Conservation (phyloP, 805 yeast genomes). For the Myxozyma sirexii region DNA sequence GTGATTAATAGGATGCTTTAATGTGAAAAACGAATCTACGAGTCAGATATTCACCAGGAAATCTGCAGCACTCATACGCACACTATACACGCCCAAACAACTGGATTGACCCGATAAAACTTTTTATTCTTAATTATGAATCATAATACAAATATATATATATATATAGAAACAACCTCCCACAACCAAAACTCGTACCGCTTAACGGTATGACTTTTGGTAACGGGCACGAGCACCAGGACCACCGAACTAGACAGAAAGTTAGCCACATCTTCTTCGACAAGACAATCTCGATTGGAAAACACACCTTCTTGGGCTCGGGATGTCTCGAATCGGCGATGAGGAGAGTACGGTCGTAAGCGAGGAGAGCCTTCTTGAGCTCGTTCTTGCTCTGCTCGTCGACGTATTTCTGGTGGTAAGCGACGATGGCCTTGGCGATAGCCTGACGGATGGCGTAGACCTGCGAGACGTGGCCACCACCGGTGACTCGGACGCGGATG, state of each 20-base stretch:
- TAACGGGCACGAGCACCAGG: constrained; percentile 99
- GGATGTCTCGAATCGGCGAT: constrained; percentile 99
- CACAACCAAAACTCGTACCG: constrained; percentile 6
- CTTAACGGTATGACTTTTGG: constrained; percentile 99
- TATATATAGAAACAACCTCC: constrained; percentile 11
- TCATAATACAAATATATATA: constrained; percentile 19
- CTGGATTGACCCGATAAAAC: constrained; percentile 11
- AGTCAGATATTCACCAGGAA: too few relatives aligned
- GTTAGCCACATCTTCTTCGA: neutral
- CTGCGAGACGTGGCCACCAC: constrained; percentile 99
- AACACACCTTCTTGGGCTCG: constrained; percentile 92
- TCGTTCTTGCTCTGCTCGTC: constrained; percentile 99
- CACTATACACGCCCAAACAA: too few relatives aligned
- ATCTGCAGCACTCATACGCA: too few relatives aligned
- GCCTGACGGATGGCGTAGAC: constrained; percentile 99
- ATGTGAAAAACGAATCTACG: too few relatives aligned
- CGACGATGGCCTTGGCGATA: constrained; percentile 98
- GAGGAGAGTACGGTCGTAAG: constrained; percentile 99
- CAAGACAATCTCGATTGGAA: too few relatives aligned
- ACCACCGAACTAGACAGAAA: constrained; percentile 79
- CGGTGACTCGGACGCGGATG: constrained; percentile 98
- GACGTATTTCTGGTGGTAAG: constrained; percentile 98
- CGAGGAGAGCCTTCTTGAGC: constrained; percentile 94
- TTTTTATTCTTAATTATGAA: constrained; percentile 9
- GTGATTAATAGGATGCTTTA: too few relatives aligned